These are phyloP conservation scores for Combretum micranthum DNA, from an alignment of 345 rosid genomes.

Conservation along the genomic window DNA sequence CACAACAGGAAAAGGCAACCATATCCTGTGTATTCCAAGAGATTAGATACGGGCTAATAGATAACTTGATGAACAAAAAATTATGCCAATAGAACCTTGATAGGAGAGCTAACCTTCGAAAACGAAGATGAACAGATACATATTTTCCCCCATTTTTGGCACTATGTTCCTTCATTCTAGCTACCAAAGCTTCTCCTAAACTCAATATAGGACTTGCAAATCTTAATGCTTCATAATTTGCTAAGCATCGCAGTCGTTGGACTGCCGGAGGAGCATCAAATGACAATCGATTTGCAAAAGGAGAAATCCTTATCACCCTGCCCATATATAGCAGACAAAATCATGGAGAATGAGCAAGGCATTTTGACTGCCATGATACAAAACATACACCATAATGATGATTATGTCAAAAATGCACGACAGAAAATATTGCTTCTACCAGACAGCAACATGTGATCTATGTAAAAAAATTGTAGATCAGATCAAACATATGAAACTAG, in stretches of 20 bases:
- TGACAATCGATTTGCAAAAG: constrained; percentile 96
- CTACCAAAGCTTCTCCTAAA: constrained; percentile 77
- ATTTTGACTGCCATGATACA: no score
- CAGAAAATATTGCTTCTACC: no score
- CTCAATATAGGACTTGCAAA: constrained; percentile 70
- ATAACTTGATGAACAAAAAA: not conserved
- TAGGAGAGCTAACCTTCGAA: constrained; percentile 75
- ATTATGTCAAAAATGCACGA: no score
- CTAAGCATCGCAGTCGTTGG: constrained; percentile 88
- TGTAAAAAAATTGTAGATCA: no score
- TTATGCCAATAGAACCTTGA: not conserved
- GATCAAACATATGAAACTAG: no score
- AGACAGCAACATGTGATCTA: no score
- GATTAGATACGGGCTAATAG: not conserved
- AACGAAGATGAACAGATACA: constrained; percentile 95
- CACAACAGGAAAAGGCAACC: constrained; percentile 99
- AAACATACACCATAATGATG: no score
- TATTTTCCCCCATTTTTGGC: constrained; percentile 69
- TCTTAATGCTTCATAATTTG: constrained; percentile 82
- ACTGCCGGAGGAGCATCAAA: constrained; percentile 92
- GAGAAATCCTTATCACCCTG: constrained; percentile 97
- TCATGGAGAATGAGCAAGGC: no score
- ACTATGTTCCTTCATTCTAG: constrained; percentile 93
- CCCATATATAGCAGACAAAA: constrained; percentile 5
- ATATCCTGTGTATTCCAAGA: constrained; percentile 57